Percentiles rank a stretch among this genome's conserved stretches.
These are phyloP conservation scores for Takakia lepidozioides DNA, from an alignment of 225 moss, liverwort and hornwort genomes.

Conservation along the genomic window DNA sequence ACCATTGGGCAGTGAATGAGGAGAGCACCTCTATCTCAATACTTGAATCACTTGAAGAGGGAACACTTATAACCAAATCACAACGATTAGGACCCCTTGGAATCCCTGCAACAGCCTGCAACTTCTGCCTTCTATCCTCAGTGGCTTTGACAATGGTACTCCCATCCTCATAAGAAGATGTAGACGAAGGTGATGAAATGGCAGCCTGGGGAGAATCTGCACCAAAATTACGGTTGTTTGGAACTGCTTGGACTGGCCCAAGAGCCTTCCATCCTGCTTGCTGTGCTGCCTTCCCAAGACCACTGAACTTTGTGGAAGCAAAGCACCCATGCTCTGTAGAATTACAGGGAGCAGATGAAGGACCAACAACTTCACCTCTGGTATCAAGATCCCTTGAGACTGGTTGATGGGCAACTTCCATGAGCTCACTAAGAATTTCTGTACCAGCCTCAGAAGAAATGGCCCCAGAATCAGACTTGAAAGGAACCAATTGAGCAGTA, in stretches of 20 bases:
- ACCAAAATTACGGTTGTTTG: too few relatives aligned
- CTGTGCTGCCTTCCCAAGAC: too few relatives aligned
- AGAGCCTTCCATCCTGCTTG: too few relatives aligned
- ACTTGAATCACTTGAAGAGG: not conserved
- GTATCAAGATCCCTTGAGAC: not conserved
- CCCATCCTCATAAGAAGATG: not conserved
- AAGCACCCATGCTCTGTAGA: too few relatives aligned
- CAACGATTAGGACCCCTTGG: not conserved
- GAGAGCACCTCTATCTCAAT: constrained; percentile 3
- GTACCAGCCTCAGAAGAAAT: too few relatives aligned
- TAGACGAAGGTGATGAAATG: not conserved
- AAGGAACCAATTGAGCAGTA: too few relatives aligned
- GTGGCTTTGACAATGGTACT: not conserved
- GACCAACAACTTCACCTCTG: too few relatives aligned
- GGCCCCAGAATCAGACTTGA: too few relatives aligned
- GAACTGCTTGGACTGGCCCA: too few relatives aligned
- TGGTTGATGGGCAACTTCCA: not conserved
- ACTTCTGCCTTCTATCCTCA: not conserved
- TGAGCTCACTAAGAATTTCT: not conserved
- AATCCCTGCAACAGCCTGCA: not conserved
- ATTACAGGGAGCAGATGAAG: too few relatives aligned
- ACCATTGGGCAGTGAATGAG: not conserved
- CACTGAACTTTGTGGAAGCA: not conserved
- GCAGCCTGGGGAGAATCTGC: too few relatives aligned
- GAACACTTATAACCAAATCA: not conserved